Percentiles rank a stretch among this genome's conserved stretches.
Evolutionary conservation across 2,329 filamentous ascomycete species (phyloP).

Genomic region (Aspergillus fructus): DNA sequence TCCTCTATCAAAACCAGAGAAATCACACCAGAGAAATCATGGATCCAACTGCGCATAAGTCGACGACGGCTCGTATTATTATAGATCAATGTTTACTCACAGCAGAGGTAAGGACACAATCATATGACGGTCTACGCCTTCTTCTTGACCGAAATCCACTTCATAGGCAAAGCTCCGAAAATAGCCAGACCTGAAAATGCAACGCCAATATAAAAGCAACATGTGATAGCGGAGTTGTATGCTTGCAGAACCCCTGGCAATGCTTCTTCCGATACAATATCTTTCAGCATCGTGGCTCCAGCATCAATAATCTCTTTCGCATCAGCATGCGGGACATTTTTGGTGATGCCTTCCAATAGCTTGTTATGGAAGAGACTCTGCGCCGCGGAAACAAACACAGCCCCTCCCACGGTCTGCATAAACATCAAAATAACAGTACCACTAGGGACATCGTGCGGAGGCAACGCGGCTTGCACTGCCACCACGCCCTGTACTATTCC

Average conservation of each 20-base stretch:
- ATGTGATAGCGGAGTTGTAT: background rate
- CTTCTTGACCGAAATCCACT: background rate
- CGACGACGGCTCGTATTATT: too few relatives aligned
- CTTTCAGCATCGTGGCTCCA: background rate
- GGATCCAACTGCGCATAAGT: too few relatives aligned
- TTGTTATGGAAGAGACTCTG: slow-evolving; percentile 42
- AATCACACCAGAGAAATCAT: too few relatives aligned
- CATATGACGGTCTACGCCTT: background rate
- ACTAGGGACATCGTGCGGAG: slow-evolving; percentile 30
- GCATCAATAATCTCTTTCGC: background rate
- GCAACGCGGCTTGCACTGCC: too few relatives aligned
- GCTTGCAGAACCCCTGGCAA: background rate
- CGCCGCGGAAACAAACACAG: slow-evolving; percentile 32
- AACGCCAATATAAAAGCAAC: background rate
- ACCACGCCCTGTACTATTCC: too few relatives aligned
- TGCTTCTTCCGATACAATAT: background rate
- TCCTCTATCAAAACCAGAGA: too few relatives aligned
- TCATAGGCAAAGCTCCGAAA: background rate
- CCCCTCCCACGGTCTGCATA: slow-evolving; percentile 37
- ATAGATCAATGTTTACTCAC: too few relatives aligned
- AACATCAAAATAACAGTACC: slow-evolving; percentile 39
- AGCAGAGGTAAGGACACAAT: too few relatives aligned
- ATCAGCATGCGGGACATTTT: background rate
- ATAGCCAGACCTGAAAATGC: background rate
- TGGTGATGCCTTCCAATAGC: slow-evolving; percentile 10